phyloP scores from a whole-genome alignment of 2,329 filamentous ascomycete species.

The Colletotrichum horii region DNA sequence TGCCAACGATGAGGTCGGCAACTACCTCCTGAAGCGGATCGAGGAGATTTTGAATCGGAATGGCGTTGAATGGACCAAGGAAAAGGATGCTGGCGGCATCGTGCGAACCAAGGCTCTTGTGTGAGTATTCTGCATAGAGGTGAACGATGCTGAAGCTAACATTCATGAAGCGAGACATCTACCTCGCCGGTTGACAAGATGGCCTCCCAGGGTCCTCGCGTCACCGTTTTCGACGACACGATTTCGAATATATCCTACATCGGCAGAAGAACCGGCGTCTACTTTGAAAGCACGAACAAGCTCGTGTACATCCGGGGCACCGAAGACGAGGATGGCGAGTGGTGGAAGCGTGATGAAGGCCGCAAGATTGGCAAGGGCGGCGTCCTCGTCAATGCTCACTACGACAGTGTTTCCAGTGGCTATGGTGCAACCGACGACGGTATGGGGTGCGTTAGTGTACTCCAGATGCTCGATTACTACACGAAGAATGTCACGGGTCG shows the following conservation, averaged over 20 bases:
- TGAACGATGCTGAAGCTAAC: background rate
- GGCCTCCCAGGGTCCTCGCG: constrained; percentile 39
- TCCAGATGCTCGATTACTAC: constrained; percentile 89
- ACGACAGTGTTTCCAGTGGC: constrained; percentile 86
- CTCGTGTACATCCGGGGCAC: constrained; percentile 88
- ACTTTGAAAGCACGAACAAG: constrained; percentile 93
- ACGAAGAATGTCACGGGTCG: constrained; percentile 64
- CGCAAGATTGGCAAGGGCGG: constrained; percentile 68
- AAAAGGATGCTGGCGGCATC: constrained; percentile 36
- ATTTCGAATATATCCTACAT: constrained; percentile 77
- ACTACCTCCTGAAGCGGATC: constrained; percentile 76
- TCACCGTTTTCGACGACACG: constrained; percentile 80
- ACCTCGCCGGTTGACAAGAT: background rate
- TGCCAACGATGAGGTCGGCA: constrained; percentile 79
- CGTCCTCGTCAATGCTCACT: constrained; percentile 93
- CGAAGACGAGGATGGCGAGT: constrained; percentile 73
- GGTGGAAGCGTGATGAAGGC: constrained; percentile 66
- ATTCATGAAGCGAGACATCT: background rate
- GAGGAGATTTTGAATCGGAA: constrained; percentile 72
- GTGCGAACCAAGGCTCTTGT: constrained; percentile 25
- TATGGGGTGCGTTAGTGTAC: constrained; percentile 82
- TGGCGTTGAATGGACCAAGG: constrained; percentile 50
- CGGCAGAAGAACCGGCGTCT: constrained; percentile 56
- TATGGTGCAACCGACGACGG: constrained; percentile 95
- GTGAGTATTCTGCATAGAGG: constrained; percentile 9